These are phyloP conservation scores for Acacia concinna DNA, from an alignment of 331 rosid genomes.

Conservation along the genomic window DNA sequence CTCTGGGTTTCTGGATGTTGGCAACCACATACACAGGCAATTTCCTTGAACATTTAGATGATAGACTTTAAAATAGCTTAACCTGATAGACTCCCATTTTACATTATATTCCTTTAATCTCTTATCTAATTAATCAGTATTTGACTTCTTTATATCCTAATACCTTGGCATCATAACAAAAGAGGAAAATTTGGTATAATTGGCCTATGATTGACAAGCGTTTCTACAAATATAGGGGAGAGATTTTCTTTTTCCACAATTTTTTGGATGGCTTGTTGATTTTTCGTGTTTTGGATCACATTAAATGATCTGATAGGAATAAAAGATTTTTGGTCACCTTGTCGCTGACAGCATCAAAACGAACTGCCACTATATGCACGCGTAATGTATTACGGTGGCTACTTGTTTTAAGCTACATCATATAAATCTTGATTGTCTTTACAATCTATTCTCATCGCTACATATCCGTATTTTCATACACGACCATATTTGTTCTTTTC, in stretches of 20 bases:
- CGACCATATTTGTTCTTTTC: too few relatives aligned
- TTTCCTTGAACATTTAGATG: too few relatives aligned
- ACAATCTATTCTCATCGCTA: too few relatives aligned
- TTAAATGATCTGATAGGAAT: neutral
- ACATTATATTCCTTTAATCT: too few relatives aligned
- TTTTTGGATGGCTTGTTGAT: neutral
- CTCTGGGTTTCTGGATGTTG: too few relatives aligned
- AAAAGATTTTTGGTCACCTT: neutral
- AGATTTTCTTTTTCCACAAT: neutral
- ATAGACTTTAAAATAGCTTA: too few relatives aligned
- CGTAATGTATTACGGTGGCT: neutral
- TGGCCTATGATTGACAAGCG: neutral
- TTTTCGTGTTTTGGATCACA: neutral
- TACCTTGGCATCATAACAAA: neutral
- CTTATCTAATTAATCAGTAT: too few relatives aligned
- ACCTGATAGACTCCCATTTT: too few relatives aligned
- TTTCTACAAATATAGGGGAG: neutral
- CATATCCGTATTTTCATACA: too few relatives aligned
- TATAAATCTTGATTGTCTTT: too few relatives aligned
- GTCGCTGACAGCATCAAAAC: neutral
- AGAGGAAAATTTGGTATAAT: neutral
- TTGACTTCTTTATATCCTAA: too few relatives aligned
- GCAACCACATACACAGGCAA: too few relatives aligned
- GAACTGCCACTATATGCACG: neutral
- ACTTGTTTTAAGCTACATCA: neutral